Percentiles rank a stretch among this genome's conserved stretches.
phyloP scores from a whole-genome alignment of 768 basidiomycete genomes.

The Macrolepiota fuliginosa region DNA sequence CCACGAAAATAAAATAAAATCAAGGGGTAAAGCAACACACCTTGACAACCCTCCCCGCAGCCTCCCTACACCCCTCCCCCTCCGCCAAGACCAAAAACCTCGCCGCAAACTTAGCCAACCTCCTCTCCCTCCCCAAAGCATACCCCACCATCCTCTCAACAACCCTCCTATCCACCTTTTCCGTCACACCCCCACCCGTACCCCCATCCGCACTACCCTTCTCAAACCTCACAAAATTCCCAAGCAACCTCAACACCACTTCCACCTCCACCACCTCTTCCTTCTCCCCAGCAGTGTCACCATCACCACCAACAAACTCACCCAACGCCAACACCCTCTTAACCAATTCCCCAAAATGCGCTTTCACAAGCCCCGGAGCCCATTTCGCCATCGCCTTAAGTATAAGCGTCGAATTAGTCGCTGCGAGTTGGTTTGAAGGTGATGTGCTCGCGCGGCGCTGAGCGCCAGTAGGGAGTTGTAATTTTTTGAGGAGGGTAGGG shows the following conservation, averaged over 20 bases:
- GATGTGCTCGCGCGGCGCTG: constrained; percentile 32
- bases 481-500: constrained; percentile 74
- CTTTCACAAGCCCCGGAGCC: constrained; percentile 64
- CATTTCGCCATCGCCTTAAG: constrained; percentile 61
- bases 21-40: constrained; percentile 36
- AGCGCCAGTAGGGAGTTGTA: constrained; percentile 29
- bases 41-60: constrained; percentile 58
- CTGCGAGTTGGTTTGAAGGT: constrained; percentile 43
- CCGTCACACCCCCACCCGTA: constrained; percentile 41
- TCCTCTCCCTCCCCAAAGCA: constrained; percentile 55
- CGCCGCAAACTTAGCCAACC: constrained; percentile 84
- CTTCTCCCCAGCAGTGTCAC: constrained; percentile 12
- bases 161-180: constrained; percentile 60
- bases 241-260: constrained; percentile 73
- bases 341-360: constrained; percentile 69
- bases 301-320: constrained; percentile 61
- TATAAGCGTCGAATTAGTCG: constrained; percentile 47
- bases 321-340: constrained; percentile 17
- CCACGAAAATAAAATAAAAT: background rate
- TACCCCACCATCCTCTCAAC: constrained; percentile 61
- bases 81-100: constrained; percentile 55
- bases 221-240: constrained; percentile 62
- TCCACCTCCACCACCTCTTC: constrained; percentile 36
- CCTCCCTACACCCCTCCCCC: constrained; percentile 43
- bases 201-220: too few relatives aligned